These are phyloP conservation scores for Penicillium roqueforti DNA, from an alignment of 495 filamentous ascomycete genomes.

Conservation along the genomic window DNA sequence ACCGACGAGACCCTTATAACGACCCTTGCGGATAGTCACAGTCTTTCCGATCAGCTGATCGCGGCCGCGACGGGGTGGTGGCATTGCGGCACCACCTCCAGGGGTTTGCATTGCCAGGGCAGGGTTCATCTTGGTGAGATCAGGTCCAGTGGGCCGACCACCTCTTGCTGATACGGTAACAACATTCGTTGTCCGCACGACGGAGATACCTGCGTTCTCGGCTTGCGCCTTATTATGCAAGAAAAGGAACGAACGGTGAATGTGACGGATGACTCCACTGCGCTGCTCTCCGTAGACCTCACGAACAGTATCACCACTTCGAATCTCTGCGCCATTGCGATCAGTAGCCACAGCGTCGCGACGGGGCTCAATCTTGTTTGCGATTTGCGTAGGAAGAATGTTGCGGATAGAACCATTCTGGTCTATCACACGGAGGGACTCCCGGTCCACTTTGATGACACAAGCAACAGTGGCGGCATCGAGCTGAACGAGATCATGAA, in stretches of 20 bases:
- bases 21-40: slow-evolving; percentile 75
- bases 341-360: slow-evolving; percentile 86
- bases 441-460: slow-evolving; percentile 91
- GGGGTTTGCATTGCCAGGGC: slow-evolving; percentile 59
- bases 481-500: slow-evolving; percentile 91
- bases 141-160: slow-evolving; percentile 65
- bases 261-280: slow-evolving; percentile 84
- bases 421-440: slow-evolving; percentile 83
- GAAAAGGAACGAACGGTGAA: slow-evolving; percentile 85
- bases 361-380: slow-evolving; percentile 75
- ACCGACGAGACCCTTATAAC: slow-evolving; percentile 87
- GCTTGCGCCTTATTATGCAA: slow-evolving; percentile 74
- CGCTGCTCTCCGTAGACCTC: slow-evolving; percentile 82
- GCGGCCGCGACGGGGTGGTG: slow-evolving; percentile 72
- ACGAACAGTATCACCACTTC: slow-evolving; percentile 84
- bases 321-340: slow-evolving; percentile 88
- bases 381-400: slow-evolving; percentile 84
- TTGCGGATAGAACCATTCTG: slow-evolving; percentile 80
- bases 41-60: slow-evolving; percentile 90
- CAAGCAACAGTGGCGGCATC: slow-evolving; percentile 89
- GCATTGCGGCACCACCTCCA: slow-evolving; percentile 51
- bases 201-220: slow-evolving; percentile 88
- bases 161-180: slow-evolving; percentile 88
- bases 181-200: slow-evolving; percentile 80
- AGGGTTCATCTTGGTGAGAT: slow-evolving; percentile 90